Conservation (phyloP, 2,329 filamentous ascomycete genomes). For the Penicillium nordicum region DNA sequence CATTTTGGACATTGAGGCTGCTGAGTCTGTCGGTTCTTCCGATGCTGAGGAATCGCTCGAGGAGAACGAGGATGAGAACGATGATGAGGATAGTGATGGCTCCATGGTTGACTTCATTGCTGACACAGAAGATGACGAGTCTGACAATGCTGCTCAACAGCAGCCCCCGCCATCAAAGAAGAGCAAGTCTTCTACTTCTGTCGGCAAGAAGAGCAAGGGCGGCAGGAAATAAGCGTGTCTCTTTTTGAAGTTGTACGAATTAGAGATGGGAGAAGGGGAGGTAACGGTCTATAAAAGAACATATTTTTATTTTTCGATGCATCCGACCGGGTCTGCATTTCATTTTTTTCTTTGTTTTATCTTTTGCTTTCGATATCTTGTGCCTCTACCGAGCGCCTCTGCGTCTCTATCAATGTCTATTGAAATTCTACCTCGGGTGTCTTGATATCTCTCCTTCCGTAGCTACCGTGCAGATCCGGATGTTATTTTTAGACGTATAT, state of each 20-base stretch:
- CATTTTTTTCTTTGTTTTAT: slow-evolving; percentile 9
- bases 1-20: slow-evolving; percentile 45
- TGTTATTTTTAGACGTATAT: neutral
- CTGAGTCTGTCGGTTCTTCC: slow-evolving; percentile 42
- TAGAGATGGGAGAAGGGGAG: slow-evolving; percentile 13
- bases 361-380: slow-evolving; percentile 11
- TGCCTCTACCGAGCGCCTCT: slow-evolving; percentile 11
- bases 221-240: slow-evolving; percentile 30
- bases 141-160: slow-evolving; percentile 28
- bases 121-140: slow-evolving; percentile 46
- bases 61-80: slow-evolving; percentile 61
- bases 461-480: neutral
- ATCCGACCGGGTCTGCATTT: slow-evolving; percentile 12
- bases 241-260: slow-evolving; percentile 13
- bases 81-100: slow-evolving; percentile 59
- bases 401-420: slow-evolving; percentile 9
- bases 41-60: slow-evolving; percentile 52
- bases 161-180: slow-evolving; percentile 36
- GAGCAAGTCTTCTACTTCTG: slow-evolving; percentile 24
- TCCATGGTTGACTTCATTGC: slow-evolving; percentile 47
- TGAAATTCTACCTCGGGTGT: slow-evolving; percentile 9
- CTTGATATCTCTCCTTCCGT: neutral
- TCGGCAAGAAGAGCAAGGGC: slow-evolving; percentile 33
- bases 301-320: slow-evolving; percentile 16
- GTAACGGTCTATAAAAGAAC: slow-evolving; percentile 19